Evolutionary conservation across 495 filamentous ascomycete genomes (phyloP).

Genomic region (Pyrenula aspistea): DNA sequence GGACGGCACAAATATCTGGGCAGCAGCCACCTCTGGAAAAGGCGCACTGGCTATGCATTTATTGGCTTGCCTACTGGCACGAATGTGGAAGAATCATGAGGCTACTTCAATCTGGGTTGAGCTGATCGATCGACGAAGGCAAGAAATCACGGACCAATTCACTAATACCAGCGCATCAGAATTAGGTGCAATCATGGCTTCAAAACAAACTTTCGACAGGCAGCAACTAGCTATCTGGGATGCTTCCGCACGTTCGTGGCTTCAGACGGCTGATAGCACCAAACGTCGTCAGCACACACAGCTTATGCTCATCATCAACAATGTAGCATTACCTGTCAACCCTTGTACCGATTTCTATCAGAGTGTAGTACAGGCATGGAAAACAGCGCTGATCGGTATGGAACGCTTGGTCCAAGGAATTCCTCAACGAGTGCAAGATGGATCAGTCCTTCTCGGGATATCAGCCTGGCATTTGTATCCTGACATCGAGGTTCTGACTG

Average conservation of each 20-base stretch:
- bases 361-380: slow-evolving; percentile 18
- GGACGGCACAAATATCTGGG: slow-evolving; percentile 20
- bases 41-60: slow-evolving; percentile 16
- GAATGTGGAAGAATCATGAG: slow-evolving; percentile 12
- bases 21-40: slow-evolving; percentile 20
- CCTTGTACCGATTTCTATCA: slow-evolving; percentile 10
- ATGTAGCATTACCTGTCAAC: slow-evolving; percentile 16
- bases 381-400: slow-evolving; percentile 8
- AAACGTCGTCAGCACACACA: slow-evolving; percentile 16
- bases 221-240: slow-evolving; percentile 21
- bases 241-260: slow-evolving; percentile 22
- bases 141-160: slow-evolving; percentile 2
- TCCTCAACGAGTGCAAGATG: slow-evolving; percentile 11
- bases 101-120: slow-evolving; percentile 24
- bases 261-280: slow-evolving; percentile 1
- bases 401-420: slow-evolving; percentile 14
- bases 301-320: slow-evolving; percentile 20
- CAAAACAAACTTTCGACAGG: slow-evolving; percentile 7
- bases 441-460: slow-evolving; percentile 13
- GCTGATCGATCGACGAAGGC: slow-evolving; percentile 12
- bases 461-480: slow-evolving; percentile 28
- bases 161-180: slow-evolving; percentile 2
- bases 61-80: slow-evolving; percentile 21
- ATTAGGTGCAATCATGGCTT: background rate
- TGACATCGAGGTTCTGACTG: slow-evolving; percentile 15